Conservation (phyloP, 2,329 filamentous ascomycete genomes). For the Trichophyton equinum region DNA sequence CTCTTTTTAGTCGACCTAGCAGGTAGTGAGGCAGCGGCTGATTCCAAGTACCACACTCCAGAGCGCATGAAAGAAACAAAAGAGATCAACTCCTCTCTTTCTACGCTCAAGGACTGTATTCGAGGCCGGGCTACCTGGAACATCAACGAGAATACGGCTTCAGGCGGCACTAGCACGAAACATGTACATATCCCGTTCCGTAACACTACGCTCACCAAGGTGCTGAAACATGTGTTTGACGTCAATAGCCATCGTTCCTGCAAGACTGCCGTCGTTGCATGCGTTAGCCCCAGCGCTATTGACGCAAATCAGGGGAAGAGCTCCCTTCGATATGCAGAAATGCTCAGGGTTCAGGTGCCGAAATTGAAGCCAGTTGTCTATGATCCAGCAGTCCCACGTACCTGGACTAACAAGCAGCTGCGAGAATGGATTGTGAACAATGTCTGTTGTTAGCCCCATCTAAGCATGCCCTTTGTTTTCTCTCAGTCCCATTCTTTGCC, state of each 20-base stretch:
- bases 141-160: neutral
- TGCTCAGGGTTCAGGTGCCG: neutral
- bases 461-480: neutral
- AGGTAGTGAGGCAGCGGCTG: neutral
- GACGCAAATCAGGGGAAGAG: slow-evolving; percentile 1
- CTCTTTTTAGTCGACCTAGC: neutral
- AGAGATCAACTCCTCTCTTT: neutral
- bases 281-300: slow-evolving; percentile 2
- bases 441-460: neutral
- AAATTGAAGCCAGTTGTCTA: neutral
- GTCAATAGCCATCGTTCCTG: slow-evolving; percentile 3
- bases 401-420: slow-evolving; percentile 1
- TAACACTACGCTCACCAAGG: neutral
- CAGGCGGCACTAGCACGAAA: neutral
- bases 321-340: slow-evolving; percentile 2
- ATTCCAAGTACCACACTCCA: neutral
- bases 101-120: neutral
- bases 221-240: slow-evolving; percentile 3
- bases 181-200: slow-evolving; percentile 2
- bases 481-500: too few species aligned
- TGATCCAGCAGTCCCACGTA: neutral
- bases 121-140: neutral
- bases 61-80: slow-evolving; percentile 1
- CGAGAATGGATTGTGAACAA: neutral
- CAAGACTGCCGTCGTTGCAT: slow-evolving; percentile 2